A percentile compares a stretch with the other conserved stretches of the same genome.
Conservation (phyloP, 108 stramenopile species). For the Skeletonema menzelii region DNA sequence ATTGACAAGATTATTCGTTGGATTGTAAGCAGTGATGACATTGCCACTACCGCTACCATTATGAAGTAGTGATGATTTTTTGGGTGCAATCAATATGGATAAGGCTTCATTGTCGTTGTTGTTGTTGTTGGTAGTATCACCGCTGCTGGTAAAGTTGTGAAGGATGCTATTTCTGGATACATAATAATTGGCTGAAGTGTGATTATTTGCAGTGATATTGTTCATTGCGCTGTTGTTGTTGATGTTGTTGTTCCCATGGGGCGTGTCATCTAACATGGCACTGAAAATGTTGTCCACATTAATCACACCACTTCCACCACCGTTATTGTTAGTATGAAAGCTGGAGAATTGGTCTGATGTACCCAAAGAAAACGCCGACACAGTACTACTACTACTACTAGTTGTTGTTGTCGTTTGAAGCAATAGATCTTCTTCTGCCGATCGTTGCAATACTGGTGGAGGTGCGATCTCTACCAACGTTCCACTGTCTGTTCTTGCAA, state of each 20-base stretch:
- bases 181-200: not conserved
- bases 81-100: not conserved
- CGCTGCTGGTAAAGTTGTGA: conserved; percentile 14
- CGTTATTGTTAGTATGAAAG: not conserved
- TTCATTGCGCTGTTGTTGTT: not conserved
- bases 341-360: too few species aligned
- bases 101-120: not conserved
- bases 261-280: not conserved
- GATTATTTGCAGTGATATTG: not conserved
- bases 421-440: not conserved
- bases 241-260: not conserved
- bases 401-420: not conserved
- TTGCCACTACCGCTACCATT: too few species aligned
- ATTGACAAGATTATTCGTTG: not conserved
- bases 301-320: not conserved
- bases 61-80: not conserved
- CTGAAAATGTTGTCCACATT: not conserved
- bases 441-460: not conserved
- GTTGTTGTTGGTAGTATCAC: too few species aligned
- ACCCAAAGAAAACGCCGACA: too few species aligned
- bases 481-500: not conserved
- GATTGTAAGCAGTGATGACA: not conserved
- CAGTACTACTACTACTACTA: too few species aligned
- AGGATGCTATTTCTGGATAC: conserved; percentile 5
- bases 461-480: not conserved